Base-by-base conservation (phyloP, 2,329 filamentous ascomycete species). In the Epichloe brachyelytri region DNA sequence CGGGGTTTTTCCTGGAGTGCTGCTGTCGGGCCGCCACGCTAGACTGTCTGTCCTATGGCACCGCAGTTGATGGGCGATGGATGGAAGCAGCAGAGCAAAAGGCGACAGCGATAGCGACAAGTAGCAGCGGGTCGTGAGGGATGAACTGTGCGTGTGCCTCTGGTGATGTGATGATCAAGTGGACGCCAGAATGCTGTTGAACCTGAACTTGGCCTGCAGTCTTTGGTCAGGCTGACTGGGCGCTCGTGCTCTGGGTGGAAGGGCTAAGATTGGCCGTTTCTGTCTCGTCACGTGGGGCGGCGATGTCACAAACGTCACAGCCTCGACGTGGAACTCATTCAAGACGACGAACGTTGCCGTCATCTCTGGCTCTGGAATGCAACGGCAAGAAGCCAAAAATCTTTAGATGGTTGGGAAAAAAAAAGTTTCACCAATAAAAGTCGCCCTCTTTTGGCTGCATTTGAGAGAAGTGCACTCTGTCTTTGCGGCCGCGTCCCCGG, bases 1-100 rank as follows among this genome's bases (percentile, higher is more conserved):
- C 43, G 26, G 22, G n/a, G 48, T 14, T 36, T 34, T 43, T 34
- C 15, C 40, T 34, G 12, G 41, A 33, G 26, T 46, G 50, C 33
- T 36, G 34, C 30, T 30, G 43, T 52, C 47, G 47, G 51, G 47
- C 51, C 37, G 47, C 47, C 26, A 52, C 47, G 43, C 43, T 46
- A 38, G 19, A 19, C 10, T 12, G 44, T 5, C 44, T 19, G 38
- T 36, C 17, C 38, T 43, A 34, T 43, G 19, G 40, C 40, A 20
- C 19, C 40, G 19, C 38, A 36, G 33, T 22, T 48, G 40, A 22
- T 38, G 33, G 40, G 1, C 17, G 14, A 40, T 17, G 7, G 30
- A 4, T 12, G 19, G 12, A 19, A 17, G 44, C 36, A 19, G 44
- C n/a, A 34, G 12, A 14, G 30, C 11, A 15, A 19, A 45, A 19